These are phyloP conservation scores for Metrosideros polymorpha DNA, from an alignment of 441 rosid genomes.

Conservation along the genomic window DNA sequence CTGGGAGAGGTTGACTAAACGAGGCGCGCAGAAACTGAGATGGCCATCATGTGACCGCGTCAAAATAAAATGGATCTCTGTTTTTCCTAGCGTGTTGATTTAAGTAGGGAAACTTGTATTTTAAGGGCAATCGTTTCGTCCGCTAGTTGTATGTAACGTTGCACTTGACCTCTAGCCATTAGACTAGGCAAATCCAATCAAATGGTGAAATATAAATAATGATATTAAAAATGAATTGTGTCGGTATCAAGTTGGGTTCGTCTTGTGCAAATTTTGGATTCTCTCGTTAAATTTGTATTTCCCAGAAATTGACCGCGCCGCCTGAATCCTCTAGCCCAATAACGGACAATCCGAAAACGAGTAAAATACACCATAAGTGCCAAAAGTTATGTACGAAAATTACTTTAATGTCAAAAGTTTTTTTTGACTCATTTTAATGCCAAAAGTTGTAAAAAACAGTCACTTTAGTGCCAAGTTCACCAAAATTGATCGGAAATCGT, in stretches of 20 bases:
- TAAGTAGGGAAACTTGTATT: neutral
- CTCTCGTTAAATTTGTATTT: neutral
- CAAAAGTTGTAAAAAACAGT: too few species aligned
- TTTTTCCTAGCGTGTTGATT: neutral
- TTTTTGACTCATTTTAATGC: too few species aligned
- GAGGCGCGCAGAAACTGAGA: too few species aligned
- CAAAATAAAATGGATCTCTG: neutral
- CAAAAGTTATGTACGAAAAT: too few species aligned
- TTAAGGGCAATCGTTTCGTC: neutral
- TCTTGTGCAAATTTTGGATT: neutral
- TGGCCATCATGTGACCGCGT: accelerated
- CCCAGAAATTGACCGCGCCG: neutral
- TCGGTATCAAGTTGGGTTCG: neutral
- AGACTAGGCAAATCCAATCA: neutral
- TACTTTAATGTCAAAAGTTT: too few species aligned
- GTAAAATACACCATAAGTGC: too few species aligned
- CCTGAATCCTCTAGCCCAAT: neutral
- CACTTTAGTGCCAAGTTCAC: too few species aligned
- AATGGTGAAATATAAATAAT: neutral
- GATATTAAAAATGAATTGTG: neutral
- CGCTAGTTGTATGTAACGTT: too few species aligned
- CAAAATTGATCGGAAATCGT: too few species aligned
- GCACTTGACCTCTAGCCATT: too few species aligned
- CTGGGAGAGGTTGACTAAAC: too few species aligned
- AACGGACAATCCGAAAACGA: neutral